A percentile compares a stretch with the other conserved stretches of the same genome.
phyloP scores from a whole-genome alignment of 192 early-diverging fungal genomes.

The Entomortierella lignicola region DNA sequence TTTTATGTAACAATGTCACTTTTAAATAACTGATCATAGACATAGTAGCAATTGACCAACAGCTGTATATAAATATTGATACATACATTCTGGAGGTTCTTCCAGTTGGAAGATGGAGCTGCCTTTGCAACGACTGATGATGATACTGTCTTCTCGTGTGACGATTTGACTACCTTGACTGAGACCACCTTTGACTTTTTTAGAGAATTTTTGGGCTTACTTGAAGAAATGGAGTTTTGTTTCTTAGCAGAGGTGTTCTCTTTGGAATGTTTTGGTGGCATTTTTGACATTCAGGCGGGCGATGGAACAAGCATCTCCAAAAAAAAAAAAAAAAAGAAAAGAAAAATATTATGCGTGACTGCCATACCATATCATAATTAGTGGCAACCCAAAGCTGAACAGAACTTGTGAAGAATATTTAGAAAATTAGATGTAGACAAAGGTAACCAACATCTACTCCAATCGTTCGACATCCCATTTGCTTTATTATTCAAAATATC shows the following conservation, averaged over 20 bases:
- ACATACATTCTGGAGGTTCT: conserved; percentile 56
- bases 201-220: neutral
- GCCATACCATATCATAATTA: too few species aligned
- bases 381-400: too few species aligned
- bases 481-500: too few species aligned
- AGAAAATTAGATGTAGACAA: too few species aligned
- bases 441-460: too few species aligned
- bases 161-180: conserved; percentile 19
- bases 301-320: neutral
- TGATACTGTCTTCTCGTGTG: conserved; percentile 12
- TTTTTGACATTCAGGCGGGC: neutral
- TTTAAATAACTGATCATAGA: too few species aligned
- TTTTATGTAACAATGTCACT: neutral
- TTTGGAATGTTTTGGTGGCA: conserved; percentile 12
- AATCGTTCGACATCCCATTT: too few species aligned
- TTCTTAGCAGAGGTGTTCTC: conserved; percentile 5
- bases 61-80: conserved; percentile 1
- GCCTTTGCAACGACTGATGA: conserved; percentile 41
- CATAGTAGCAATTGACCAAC: too few species aligned
- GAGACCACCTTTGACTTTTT: conserved; percentile 8
- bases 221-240: neutral
- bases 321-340: neutral
- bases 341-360: conserved; percentile 1
- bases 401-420: too few species aligned
- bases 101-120: conserved; percentile 65